These are phyloP conservation scores for Mariannaea elegans DNA, from an alignment of 2,329 filamentous ascomycete species.

Conservation along the genomic window DNA sequence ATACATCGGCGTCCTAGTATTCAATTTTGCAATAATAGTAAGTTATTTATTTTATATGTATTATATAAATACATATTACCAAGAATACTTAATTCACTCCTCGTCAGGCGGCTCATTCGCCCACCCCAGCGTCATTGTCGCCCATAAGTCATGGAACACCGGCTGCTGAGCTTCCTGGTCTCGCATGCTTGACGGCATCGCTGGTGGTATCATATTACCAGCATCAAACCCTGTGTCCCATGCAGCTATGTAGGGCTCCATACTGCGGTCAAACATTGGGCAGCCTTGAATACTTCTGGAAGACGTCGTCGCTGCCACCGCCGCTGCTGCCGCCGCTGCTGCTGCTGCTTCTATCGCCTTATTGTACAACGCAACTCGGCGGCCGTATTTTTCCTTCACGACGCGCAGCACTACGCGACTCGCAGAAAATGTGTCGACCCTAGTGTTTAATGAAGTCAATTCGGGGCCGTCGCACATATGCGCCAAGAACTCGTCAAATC, in stretches of 20 bases:
- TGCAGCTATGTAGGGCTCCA: conserved; percentile 55
- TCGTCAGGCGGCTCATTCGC: conserved; percentile 34
- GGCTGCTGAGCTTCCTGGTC: conserved; percentile 33
- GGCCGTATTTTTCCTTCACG: conserved; percentile 56
- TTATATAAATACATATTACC: no score
- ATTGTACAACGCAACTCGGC: conserved; percentile 47
- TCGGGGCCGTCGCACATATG: conserved; percentile 44
- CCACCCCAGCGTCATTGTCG: conserved; percentile 59
- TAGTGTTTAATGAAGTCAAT: conserved; percentile 37
- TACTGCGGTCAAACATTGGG: conserved; percentile 61
- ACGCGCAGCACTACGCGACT: conserved; percentile 56
- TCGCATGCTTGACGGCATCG: not conserved
- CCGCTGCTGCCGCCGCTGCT: not conserved
- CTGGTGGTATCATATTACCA: conserved; percentile 17
- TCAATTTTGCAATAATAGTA: no score
- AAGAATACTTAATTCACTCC: no score
- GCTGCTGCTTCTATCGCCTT: conserved; percentile 1
- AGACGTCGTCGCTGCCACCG: not conserved
- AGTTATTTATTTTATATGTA: no score
- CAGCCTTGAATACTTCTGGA: conserved; percentile 45
- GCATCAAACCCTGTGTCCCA: conserved; percentile 53
- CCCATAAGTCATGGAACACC: conserved; percentile 56
- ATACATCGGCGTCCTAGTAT: not conserved
- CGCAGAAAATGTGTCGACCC: conserved; percentile 55
- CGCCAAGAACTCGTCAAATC: conserved; percentile 51